Base-by-base conservation (phyloP, 2,329 filamentous ascomycete species). In the Lanzia echinophila region DNA sequence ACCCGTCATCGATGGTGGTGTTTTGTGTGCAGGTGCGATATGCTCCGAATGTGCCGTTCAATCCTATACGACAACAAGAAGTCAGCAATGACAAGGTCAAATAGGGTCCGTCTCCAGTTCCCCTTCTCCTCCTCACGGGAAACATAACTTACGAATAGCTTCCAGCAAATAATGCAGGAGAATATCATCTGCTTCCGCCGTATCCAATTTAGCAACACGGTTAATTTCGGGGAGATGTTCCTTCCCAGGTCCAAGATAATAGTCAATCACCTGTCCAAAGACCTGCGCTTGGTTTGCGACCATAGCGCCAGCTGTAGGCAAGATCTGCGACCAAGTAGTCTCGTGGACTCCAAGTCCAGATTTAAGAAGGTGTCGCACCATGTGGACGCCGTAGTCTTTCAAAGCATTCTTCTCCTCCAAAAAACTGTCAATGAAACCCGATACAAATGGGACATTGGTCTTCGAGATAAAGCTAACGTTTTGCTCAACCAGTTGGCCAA, bases 211-310 rank as follows among this genome's bases (percentile, higher is more conserved):
- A 34, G 87, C 81, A 17, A 86, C 71, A 20, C 72, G 71, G 60
- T 83, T 76, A 53, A 90, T 76, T 44, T 82, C 79, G 0, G 78
- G 71, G 1, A 86, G 69, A 63, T 88, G 73, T 54, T 74, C 69
- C 61, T 80, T 78, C 28, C 77, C 69, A 2, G 77, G 72, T 0
- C 79, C 77, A 8, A 89, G 75, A 65, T 86, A 89, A 70, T 79
- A 88, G 66, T 90, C 85, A 17, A 89, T 74, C 1, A 84, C 76
- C 70, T 87, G 84, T 2, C 84, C 83, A 65, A 89, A 88, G 62
- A 85, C 75, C 64, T 87, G 80, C 1, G 79, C 83, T 65, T 90
- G 84, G 62, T 82, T 87, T 1, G 87, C 82, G 8, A 88, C 83
- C 67, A 86, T 79, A 1, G 83, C 80, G 2, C 77, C 78, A 0